These are phyloP conservation scores for Sporothrix curviconia DNA, from an alignment of 2,329 filamentous ascomycete genomes.

Conservation along the genomic window DNA sequence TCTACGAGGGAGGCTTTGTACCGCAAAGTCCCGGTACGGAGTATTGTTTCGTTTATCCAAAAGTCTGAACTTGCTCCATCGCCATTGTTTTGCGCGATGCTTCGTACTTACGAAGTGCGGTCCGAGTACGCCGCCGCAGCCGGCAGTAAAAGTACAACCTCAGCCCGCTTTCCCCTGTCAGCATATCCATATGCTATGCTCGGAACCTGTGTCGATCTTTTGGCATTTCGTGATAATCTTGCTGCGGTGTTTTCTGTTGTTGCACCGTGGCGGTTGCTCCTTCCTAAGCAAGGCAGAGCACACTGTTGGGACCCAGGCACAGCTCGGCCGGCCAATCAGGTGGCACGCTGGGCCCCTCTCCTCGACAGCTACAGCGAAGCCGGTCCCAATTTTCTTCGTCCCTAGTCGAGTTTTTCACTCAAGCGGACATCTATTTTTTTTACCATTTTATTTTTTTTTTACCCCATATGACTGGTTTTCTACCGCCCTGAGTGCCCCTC, in stretches of 20 bases:
- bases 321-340: slow-evolving; percentile 5
- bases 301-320: too few species aligned
- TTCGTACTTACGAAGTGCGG: too few species aligned
- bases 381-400: slow-evolving; percentile 10
- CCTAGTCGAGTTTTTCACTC: neutral
- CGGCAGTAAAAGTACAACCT: too few species aligned
- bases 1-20: too few species aligned
- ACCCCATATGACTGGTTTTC: slow-evolving; percentile 4
- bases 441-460: slow-evolving; percentile 1
- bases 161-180: too few species aligned
- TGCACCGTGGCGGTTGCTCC: neutral
- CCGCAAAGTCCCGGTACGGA: too few species aligned
- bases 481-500: neutral
- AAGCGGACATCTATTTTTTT: neutral
- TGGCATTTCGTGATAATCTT: neutral
- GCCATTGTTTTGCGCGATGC: too few species aligned
- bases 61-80: too few species aligned
- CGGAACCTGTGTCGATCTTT: neutral
- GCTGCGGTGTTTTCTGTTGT: neutral
- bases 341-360: neutral
- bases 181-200: too few species aligned
- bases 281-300: too few species aligned
- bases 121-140: too few species aligned
- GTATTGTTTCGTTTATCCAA: too few species aligned
- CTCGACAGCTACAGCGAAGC: slow-evolving; percentile 3